A percentile compares a stretch with the other conserved stretches of the same genome.
Conservation (phyloP, 1,284 basidiomycete species). For the Ceratobasidium sp. region DNA sequence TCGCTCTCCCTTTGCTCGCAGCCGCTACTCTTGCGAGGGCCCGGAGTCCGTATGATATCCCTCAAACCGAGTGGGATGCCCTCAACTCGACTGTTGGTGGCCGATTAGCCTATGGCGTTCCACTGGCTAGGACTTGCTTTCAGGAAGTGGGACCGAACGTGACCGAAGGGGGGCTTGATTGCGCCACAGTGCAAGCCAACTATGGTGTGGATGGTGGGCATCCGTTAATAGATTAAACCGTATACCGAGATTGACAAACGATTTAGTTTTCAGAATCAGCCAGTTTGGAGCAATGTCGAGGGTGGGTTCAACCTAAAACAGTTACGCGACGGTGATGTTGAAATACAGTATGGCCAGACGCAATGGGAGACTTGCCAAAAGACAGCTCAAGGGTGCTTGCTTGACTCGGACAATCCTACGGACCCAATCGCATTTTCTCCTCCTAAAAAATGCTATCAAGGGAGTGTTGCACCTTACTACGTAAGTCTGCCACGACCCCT, state of each 20-base stretch:
- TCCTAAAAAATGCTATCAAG: constrained; percentile 17
- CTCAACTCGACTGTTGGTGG: constrained; percentile 29
- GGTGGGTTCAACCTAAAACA: background rate
- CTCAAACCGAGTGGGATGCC: constrained; percentile 18
- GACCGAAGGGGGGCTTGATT: background rate
- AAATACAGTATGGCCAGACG: background rate
- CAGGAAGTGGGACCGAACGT: background rate
- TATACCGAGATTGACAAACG: background rate
- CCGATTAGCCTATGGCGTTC: background rate
- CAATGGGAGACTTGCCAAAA: constrained; percentile 37
- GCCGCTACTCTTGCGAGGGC: background rate
- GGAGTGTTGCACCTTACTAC: constrained; percentile 23
- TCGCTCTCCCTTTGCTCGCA: background rate
- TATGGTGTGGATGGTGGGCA: constrained; percentile 11
- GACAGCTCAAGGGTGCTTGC: constrained; percentile 7
- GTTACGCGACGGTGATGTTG: too few species aligned
- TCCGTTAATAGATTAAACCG: background rate
- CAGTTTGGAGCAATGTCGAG: background rate
- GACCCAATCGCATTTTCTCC: constrained; percentile 4
- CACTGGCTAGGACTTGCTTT: constrained; percentile 12
- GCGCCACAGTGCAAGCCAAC: constrained; percentile 25
- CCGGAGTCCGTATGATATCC: background rate
- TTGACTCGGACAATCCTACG: constrained; percentile 4
- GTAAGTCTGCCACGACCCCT: background rate
- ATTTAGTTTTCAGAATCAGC: constrained; percentile 5